Base-by-base conservation (phyloP, 1,284 basidiomycete species). In the Butyriboletus appendiculatus region DNA sequence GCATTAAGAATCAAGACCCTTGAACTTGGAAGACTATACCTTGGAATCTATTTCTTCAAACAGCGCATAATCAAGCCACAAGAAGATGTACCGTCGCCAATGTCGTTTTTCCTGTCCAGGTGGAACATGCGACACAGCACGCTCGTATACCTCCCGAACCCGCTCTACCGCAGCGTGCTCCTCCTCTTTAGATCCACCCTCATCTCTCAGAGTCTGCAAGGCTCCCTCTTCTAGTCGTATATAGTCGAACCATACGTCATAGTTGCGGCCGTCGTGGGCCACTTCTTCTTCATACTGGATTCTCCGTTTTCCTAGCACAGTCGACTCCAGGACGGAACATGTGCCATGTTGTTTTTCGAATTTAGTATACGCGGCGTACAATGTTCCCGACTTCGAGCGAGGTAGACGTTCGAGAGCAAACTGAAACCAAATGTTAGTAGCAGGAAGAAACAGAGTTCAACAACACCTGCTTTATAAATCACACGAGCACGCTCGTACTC, bases 241-340 rank as follows among this genome's bases (percentile, higher is more conserved):
- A 64, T 97, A 97, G 66, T 98, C 97, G 69, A 98, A 98, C 97
- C 97, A 99, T 1, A 92, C 90, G 71, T 99, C 96, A 66, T 98
- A 99, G 71, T 98, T 97, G 35, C 88, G 85, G 1, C 90, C 85
- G 60, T 97, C 94, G 57, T 95, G 90, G 7, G 84, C 73, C 2
- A 98, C 72, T 72, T 98, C 95, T 62, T 97, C 95, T 70, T 98
- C 96, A 70, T 99, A 99, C 67, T 99, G 95, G 55, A 99, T 97
- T 42, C 96, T 82, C 24, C 97, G 85, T 73, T 98, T 99, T 45
- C 96, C 96, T 0, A 98, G 81, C 1, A 99, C 96, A 4, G 96
- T 99, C 28, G 88, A 84, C 70, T 98, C 96, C 22, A 99, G 86
- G 0, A 92, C 89, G 16, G 85, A 81, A 18, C 93, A 86, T 33